Conservation (phyloP, 805 yeast species). For the Candida maesae region DNA sequence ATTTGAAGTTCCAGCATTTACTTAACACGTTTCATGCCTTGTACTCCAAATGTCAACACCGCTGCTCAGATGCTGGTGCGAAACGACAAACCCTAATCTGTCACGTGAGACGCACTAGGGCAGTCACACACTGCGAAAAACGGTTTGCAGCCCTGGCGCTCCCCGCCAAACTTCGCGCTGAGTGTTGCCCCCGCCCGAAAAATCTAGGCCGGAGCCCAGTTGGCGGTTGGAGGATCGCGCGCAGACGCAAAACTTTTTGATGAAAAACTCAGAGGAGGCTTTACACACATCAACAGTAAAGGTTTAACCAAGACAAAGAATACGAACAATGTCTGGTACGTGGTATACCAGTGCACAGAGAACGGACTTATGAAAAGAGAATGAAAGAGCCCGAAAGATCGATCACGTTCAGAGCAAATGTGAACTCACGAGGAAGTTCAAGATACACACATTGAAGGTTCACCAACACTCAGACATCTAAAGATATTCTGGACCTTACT, state of each 20-base stretch:
- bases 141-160: background rate
- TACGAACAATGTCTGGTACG: constrained; percentile 30
- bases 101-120: background rate
- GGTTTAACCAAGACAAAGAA: constrained; percentile 16
- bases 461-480: no score
- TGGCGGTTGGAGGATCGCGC: constrained; percentile 9
- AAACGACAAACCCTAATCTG: no score
- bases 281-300: constrained; percentile 6
- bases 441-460: no score
- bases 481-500: no score
- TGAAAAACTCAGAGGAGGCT: constrained; percentile 17
- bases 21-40: no score
- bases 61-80: no score
- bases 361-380: background rate
- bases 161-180: no score
- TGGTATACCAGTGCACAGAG: constrained; percentile 3
- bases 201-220: background rate
- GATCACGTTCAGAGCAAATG: no score
- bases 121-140: background rate
- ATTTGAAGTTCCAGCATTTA: no score
- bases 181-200: constrained; percentile 1
- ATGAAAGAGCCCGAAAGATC: background rate
- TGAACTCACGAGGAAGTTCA: no score
- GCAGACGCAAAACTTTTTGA: constrained; percentile 29
- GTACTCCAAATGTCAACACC: no score